Conservation (phyloP, 1,284 basidiomycete species). For the Cutaneotrichosporon curvatum region DNA sequence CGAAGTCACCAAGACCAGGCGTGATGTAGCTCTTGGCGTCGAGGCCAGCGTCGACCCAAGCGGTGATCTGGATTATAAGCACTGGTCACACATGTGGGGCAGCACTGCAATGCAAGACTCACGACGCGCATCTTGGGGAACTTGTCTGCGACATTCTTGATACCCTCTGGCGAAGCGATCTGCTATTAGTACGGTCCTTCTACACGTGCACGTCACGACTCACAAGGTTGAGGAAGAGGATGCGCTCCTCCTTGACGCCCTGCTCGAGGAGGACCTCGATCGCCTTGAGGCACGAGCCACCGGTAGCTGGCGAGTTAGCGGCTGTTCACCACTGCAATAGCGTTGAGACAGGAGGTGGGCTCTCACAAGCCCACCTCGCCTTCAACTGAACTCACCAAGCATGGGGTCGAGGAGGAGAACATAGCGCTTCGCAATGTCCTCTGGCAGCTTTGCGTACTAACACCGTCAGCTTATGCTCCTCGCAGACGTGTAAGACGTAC, state of each 20-base stretch:
- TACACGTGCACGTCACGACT: slow-evolving; percentile 18
- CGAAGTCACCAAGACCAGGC: slow-evolving; percentile 85
- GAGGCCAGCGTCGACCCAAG: slow-evolving; percentile 92
- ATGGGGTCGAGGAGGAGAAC: slow-evolving; percentile 94
- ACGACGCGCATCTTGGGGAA: slow-evolving; percentile 80
- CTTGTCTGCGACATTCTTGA: slow-evolving; percentile 69
- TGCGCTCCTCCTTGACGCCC: slow-evolving; percentile 70
- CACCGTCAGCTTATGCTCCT: neutral
- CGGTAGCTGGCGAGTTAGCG: slow-evolving; percentile 61
- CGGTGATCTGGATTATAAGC: slow-evolving; percentile 63
- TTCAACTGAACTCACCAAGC: slow-evolving; percentile 61
- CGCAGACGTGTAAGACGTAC: slow-evolving; percentile 15
- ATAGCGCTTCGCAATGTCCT: slow-evolving; percentile 85
- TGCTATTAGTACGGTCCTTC: slow-evolving; percentile 35
- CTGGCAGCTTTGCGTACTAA: slow-evolving; percentile 69
- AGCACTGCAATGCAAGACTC: slow-evolving; percentile 40
- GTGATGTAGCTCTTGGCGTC: slow-evolving; percentile 64
- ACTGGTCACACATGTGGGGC: too few species aligned
- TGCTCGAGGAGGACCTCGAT: slow-evolving; percentile 88
- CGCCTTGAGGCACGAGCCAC: slow-evolving; percentile 95
- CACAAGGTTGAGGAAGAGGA: slow-evolving; percentile 95
- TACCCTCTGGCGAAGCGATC: slow-evolving; percentile 87
- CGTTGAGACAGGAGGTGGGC: too few species aligned
- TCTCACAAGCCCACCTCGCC: too few species aligned
- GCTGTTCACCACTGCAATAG: too few species aligned